These are phyloP conservation scores for Aplosporella prunicola DNA, from an alignment of 2,329 filamentous ascomycete genomes.

Conservation along the genomic window DNA sequence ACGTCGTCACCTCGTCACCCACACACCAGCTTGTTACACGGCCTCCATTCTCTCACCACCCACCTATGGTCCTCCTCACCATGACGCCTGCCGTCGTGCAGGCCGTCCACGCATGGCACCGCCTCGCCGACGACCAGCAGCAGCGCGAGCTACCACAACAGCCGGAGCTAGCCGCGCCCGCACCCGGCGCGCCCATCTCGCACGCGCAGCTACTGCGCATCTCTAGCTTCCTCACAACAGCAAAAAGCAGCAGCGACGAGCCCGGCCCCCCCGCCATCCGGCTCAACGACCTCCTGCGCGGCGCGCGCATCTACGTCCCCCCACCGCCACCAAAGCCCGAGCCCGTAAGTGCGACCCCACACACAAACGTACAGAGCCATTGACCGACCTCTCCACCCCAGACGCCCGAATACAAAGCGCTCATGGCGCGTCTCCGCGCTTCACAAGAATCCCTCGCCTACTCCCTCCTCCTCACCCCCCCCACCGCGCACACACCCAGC, in stretches of 20 bases:
- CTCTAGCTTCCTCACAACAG: conserved; percentile 40
- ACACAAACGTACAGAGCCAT: not conserved
- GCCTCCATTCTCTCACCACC: too few species aligned
- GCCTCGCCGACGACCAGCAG: conserved; percentile 15
- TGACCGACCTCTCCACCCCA: too few species aligned
- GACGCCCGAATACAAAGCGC: conserved; percentile 71
- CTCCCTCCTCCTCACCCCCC: conserved; percentile 64
- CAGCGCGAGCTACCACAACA: conserved; percentile 28
- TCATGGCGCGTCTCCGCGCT: conserved; percentile 76
- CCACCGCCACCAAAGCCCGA: conserved; percentile 72
- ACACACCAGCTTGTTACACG: too few species aligned
- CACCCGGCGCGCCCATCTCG: conserved; percentile 58
- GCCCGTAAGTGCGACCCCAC: conserved; percentile 46
- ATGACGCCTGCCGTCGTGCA: conserved; percentile 61
- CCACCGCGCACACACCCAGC: conserved; percentile 43
- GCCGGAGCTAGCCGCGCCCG: conserved; percentile 41
- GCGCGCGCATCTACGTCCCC: conserved; percentile 63
- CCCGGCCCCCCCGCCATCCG: conserved; percentile 20
- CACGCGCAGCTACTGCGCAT: conserved; percentile 60
- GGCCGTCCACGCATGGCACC: conserved; percentile 39
- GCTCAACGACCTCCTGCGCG: conserved; percentile 62
- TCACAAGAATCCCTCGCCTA: conserved; percentile 78
- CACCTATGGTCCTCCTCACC: conserved; percentile 64
- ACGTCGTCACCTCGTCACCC: too few species aligned
- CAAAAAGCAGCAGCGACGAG: not conserved